A percentile compares a stretch with the other conserved stretches of the same genome.
Conservation (phyloP, 2,329 filamentous ascomycete genomes). For the Aulographum hederae region DNA sequence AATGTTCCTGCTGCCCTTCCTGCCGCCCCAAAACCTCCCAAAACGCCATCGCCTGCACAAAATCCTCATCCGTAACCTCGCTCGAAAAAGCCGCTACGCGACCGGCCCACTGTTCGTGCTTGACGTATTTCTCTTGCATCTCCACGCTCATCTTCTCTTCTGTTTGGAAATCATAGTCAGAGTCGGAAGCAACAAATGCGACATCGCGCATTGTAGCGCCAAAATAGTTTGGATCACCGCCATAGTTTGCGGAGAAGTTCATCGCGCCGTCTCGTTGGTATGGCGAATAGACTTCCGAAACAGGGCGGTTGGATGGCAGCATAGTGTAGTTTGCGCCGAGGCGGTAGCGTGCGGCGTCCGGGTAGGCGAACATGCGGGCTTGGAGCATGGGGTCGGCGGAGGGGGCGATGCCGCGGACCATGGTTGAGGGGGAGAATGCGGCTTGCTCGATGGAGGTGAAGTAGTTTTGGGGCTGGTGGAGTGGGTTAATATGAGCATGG, state of each 20-base stretch:
- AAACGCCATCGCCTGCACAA: constrained; percentile 2
- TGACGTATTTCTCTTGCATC: no score
- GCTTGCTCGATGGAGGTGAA: constrained; percentile 53
- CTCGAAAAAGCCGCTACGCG: background rate
- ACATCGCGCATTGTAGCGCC: constrained; percentile 13
- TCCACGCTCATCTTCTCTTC: no score
- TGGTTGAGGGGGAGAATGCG: constrained; percentile 44
- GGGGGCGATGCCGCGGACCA: constrained; percentile 45
- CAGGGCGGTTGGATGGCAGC: constrained; percentile 18
- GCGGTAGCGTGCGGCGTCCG: constrained; percentile 33
- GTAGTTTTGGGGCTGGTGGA: constrained; percentile 47
- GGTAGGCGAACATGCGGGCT: constrained; percentile 43
- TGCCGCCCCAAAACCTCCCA: constrained; percentile 3
- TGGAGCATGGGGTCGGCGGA: constrained; percentile 46
- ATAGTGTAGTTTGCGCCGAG: constrained; percentile 32
- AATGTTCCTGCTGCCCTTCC: constrained; percentile 2
- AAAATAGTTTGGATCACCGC: constrained; percentile 25
- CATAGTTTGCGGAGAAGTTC: constrained; percentile 25
- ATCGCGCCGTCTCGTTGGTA: constrained; percentile 14
- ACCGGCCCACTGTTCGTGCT: constrained; percentile 3
- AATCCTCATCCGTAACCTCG: constrained; percentile 3
- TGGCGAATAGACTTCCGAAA: constrained; percentile 11
- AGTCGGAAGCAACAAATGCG: no score
- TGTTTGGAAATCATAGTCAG: no score
- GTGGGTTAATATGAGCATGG: constrained; percentile 9